Conservation (phyloP, 129 eudicot genomes). For the Arctium lappa region DNA sequence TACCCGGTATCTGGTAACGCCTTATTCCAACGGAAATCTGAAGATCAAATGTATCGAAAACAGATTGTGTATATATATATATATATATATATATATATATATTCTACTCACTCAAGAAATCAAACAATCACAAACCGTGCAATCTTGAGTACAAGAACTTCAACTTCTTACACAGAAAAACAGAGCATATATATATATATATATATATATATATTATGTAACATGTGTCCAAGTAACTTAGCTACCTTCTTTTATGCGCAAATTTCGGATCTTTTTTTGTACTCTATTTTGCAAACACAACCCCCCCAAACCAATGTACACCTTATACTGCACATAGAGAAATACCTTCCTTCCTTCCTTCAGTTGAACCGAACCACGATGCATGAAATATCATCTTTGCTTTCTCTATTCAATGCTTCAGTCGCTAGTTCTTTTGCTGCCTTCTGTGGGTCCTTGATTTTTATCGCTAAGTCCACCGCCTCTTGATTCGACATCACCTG, state of each 20-base stretch:
- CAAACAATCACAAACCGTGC: slow-evolving; percentile 50
- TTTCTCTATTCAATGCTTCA: slow-evolving; percentile 72
- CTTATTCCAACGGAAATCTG: neutral
- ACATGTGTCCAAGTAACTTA: slow-evolving; percentile 29
- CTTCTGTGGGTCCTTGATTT: slow-evolving; percentile 67
- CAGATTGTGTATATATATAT: neutral
- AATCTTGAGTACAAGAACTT: slow-evolving; percentile 31
- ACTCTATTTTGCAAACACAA: slow-evolving; percentile 17
- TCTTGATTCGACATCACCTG: slow-evolving; percentile 93
- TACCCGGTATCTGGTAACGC: no score
- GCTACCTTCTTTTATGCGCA: slow-evolving; percentile 24
- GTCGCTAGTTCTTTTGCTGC: slow-evolving; percentile 70
- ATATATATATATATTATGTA: neutral
- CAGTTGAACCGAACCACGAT: slow-evolving; percentile 72
- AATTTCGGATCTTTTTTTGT: slow-evolving; percentile 22
- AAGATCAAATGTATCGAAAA: neutral
- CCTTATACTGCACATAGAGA: slow-evolving; percentile 36
- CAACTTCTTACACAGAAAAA: slow-evolving; percentile 31
- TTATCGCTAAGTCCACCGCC: slow-evolving; percentile 60
- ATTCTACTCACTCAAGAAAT: slow-evolving; percentile 46
- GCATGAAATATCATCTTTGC: slow-evolving; percentile 87
- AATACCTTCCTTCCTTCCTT: slow-evolving; percentile 13
- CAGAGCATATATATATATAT: slow-evolving; percentile 23
- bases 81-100: slow-evolving; percentile 10
- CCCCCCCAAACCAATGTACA: slow-evolving; percentile 48